These are phyloP conservation scores for Heliamphora pulchella DNA, from an alignment of 179 eudicot genomes.

Conservation along the genomic window DNA sequence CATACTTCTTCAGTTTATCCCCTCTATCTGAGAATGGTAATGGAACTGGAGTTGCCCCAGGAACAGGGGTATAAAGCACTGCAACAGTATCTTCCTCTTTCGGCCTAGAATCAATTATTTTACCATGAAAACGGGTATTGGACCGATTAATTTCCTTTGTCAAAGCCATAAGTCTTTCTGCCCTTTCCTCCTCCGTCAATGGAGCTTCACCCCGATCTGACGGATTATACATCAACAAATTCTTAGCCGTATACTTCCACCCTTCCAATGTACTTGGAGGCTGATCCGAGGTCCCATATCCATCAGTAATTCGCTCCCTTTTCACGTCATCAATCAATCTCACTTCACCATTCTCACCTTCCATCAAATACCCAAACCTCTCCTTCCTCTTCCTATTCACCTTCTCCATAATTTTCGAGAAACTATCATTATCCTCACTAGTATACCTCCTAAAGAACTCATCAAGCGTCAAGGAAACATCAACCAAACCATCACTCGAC, in stretches of 20 bases:
- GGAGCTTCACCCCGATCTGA: slow-evolving; percentile 71
- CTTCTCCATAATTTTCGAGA: slow-evolving; percentile 57
- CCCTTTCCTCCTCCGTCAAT: slow-evolving; percentile 62
- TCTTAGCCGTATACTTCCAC: slow-evolving; percentile 74
- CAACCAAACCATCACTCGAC: slow-evolving; percentile 25
- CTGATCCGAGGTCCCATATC: slow-evolving; percentile 81
- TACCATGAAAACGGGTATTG: slow-evolving; percentile 77
- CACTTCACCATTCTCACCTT: slow-evolving; percentile 58
- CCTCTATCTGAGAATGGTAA: slow-evolving; percentile 42
- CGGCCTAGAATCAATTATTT: slow-evolving; percentile 40
- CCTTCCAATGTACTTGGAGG: slow-evolving; percentile 64
- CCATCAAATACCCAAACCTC: slow-evolving; percentile 56
- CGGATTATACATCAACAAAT: slow-evolving; percentile 88
- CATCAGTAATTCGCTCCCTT: slow-evolving; percentile 71
- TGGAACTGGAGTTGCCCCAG: slow-evolving; percentile 57
- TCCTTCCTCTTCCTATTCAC: slow-evolving; percentile 77
- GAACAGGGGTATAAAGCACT: slow-evolving; percentile 53
- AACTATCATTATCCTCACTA: slow-evolving; percentile 90
- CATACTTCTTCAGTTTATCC: slow-evolving; percentile 65
- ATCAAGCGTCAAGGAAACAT: slow-evolving; percentile 45
- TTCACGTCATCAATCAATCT: slow-evolving; percentile 55
- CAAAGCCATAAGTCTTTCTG: slow-evolving; percentile 55
- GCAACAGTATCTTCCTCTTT: slow-evolving; percentile 51
- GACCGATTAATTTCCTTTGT: slow-evolving; percentile 66
- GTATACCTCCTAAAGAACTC: slow-evolving; percentile 72